Evolutionary conservation across 257 asterid genomes (phyloP).

Genomic region (Coffea canephora): DNA sequence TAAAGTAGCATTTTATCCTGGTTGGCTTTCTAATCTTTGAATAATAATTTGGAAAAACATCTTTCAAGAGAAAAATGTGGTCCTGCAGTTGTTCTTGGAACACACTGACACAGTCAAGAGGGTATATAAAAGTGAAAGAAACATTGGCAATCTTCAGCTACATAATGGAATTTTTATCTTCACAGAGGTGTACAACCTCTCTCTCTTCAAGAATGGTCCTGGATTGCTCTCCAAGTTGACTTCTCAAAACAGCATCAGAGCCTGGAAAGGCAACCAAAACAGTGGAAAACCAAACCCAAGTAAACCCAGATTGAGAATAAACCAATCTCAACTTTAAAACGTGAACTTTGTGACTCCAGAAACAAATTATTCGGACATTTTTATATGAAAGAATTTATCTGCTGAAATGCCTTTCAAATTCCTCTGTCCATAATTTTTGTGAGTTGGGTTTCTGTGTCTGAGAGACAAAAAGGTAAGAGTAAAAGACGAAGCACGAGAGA

Average conservation of each 20-base stretch:
- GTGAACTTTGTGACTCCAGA: neutral
- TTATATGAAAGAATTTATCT: too few relatives aligned
- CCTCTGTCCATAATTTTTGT: neutral
- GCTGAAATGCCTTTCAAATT: neutral
- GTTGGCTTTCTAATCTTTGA: too few relatives aligned
- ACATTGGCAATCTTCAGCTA: neutral
- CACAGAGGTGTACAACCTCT: neutral
- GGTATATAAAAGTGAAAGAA: too few relatives aligned
- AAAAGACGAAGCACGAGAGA: too few relatives aligned
- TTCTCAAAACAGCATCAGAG: neutral
- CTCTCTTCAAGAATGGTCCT: neutral
- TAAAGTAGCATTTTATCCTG: neutral
- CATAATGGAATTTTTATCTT: neutral
- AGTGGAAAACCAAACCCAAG: neutral
- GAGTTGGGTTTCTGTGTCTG: too few relatives aligned
- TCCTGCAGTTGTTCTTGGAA: too few relatives aligned
- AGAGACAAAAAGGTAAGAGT: too few relatives aligned
- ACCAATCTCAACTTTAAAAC: neutral
- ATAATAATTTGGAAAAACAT: neutral
- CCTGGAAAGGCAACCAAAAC: neutral
- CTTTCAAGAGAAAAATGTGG: too few relatives aligned
- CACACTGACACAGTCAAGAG: neutral
- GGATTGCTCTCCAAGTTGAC: neutral
- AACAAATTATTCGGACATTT: neutral
- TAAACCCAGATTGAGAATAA: neutral